Base-by-base conservation (phyloP, 139 green algal genomes). In the Chlamydomonas sp. region DNA sequence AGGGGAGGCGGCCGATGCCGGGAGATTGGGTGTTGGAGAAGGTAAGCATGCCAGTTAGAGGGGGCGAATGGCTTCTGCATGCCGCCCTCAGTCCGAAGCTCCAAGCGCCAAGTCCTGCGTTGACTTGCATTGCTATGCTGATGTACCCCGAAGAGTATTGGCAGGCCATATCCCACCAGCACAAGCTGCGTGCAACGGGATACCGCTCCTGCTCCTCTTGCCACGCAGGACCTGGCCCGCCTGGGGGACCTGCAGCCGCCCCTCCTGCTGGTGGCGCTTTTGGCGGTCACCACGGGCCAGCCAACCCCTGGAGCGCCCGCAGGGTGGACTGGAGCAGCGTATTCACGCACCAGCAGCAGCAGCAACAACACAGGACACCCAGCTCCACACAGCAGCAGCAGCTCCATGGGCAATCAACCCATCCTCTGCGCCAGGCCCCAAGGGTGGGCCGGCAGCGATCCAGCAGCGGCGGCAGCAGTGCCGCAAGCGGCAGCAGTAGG, bases 321-420 rank as follows among this genome's bases (percentile, higher is more conserved):
- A 72, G 77, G 14, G 63, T 82, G 8, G 78, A 88, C 0, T 88
- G 83, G 83, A 81, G 76, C 74, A 63, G 82, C 49, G 59, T 81
- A 6, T 88, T 88, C 62, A 79, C 14, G 10, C 17, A 14, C 3
- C 16, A 62, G 61, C 73, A 68, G 15, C 10, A n/a, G 1, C 58
- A 18, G 17, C 81, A 63, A 71, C 60, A 72, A 5, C 81, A 72
- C 31, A n/a, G 7, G 15, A 8, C 73, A 64, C 58, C 59, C 7
- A 18, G 8, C 66, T 71, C 10, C 66, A 14, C 58, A 4, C 79
- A 77, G 79, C 79, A 77, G 10, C 17, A 64, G 57, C 80, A 62
- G 63, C 10, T 18, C 66, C 66, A 71, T 14, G 10, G 10, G 10
- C 10, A 71, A 71, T 18, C 66, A 10, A 14, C 9, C 66, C 10